Base-by-base conservation (phyloP, 345 rosid genomes). In the Citrus inodora region DNA sequence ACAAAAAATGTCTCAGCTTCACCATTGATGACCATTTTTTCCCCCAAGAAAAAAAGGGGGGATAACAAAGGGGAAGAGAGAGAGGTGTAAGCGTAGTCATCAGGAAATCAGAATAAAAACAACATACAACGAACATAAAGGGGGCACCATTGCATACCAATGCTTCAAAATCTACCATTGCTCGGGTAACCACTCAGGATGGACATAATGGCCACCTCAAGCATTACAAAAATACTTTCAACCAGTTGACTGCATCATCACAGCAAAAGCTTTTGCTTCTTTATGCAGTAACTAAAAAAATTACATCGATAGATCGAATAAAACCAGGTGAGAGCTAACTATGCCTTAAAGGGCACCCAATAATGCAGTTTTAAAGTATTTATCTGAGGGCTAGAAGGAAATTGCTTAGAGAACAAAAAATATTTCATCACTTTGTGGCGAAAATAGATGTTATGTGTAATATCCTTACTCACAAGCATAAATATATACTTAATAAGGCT, bases 161-260 rank as follows among this genome's bases (percentile, higher is more conserved):
- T 25, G 32, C 42, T 62, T 71, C 9, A 51, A 35, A 62, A 25
- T 37, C 30, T 25, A 25, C 11, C 53, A 78, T 81, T 80, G 86
- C 89, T 88, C 89, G 87, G 90, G 81, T 88, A 88, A 91, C 91
- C 81, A 89, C 90, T 85, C 88, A 88, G 86, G 87, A 84, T 86
- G 73, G 82, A 89, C 91, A 17, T 51, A 22, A 71, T 75, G 35
- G 87, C 82, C 85, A 70, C 91, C 84, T 75, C 33, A 76, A 84
- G 86, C 70, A 81, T 71, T 59, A 48, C n/a, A 53, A 24, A 37
- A 79, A 85, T 70, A 56, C 85, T 81, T 74, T 85, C 86, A 59
- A 80, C 67, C 33, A 48, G 32, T 74, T 61, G 67, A 67, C 63
- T 70, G 3, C 77, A 74, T 89, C 88, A 87, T 89, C 89, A 82